Evolutionary conservation across 139 green algal species (phyloP), one percentile per base, ranked within the genome.

Genomic region (Edaphochlamys debaryana): DNA sequence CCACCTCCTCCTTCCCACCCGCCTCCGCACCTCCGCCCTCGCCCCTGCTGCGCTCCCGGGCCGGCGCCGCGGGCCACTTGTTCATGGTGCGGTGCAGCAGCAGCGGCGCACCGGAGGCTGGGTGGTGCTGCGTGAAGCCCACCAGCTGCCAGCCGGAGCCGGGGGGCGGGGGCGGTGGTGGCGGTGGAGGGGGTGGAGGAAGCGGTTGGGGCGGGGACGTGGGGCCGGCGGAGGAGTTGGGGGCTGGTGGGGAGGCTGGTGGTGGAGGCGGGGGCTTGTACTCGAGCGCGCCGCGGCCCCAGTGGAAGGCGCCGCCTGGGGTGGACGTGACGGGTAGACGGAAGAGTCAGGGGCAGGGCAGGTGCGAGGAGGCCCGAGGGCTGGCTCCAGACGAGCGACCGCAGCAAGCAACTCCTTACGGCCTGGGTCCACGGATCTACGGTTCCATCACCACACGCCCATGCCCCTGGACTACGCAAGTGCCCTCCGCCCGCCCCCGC

Each of bases 41-140:
- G 38, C 60, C 8, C 29, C 30, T 63, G 70, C 32, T 79, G 70
- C 30, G 11, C 17, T 19, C 5, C 62, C 7, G 42, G 22, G 20
- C n/a, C 60, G 29, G 70, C 37, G 54, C 29, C 34, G 77, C 23
- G 25, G 76, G 41, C 76, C 76, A 84, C 67, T 90, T 87, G 81
- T 90, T 84, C 76, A 90, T 90, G 34, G 86, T 90, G 60, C 86
- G 80, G 69, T 92, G 88, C 20, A 92, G 58, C 41, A 92, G 86
- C 15, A 83, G 73, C 13, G 88, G 82, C 40, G 36, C 60, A 30
- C 79, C 82, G 52, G 38, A 58, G 25, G 41, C 17, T 4, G 77
- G 77, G 52, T 87, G 82, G 67, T 82, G 80, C 74, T 92, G 88
- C 45, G 85, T 52, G 76, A 92, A 87, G 29, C 79, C 88, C 37